phyloP scores from a whole-genome alignment of 75 land plant genomes.

The Ceratopteris richardii region DNA sequence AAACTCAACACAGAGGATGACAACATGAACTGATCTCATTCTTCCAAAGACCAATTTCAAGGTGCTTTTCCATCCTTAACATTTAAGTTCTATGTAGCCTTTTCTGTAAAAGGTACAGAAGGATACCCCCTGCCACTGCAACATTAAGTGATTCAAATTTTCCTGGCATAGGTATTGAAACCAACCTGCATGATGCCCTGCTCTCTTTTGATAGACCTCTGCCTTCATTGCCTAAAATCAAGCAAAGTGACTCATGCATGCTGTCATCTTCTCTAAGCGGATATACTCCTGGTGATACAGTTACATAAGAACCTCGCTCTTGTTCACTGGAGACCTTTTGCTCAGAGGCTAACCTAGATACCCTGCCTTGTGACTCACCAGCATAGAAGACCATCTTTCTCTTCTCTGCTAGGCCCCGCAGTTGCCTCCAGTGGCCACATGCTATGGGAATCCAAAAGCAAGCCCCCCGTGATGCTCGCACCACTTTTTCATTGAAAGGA shows the following conservation, averaged over 20 bases:
- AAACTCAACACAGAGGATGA: no score
- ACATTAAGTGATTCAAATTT: constrained; percentile 89
- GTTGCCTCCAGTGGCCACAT: constrained; percentile 58
- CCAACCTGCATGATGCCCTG: constrained; percentile 37
- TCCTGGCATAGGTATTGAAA: constrained; percentile 90
- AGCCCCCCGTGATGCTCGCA: constrained; percentile 84
- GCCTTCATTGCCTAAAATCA: constrained; percentile 90
- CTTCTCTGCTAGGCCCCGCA: constrained; percentile 29
- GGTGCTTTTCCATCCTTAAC: no score
- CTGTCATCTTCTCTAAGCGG: constrained; percentile 19
- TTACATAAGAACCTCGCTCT: no score
- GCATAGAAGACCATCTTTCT: constrained; percentile 62
- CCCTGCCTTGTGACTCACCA: constrained; percentile 27
- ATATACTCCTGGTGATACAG: not conserved
- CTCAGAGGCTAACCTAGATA: not conserved
- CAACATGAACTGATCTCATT: no score
- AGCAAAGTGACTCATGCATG: constrained; percentile 35
- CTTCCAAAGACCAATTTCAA: no score
- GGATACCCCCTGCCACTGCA: constrained; percentile 93
- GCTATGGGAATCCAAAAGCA: constrained; percentile 79
- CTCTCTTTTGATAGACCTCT: constrained; percentile 63
- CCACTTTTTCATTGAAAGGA: constrained; percentile 93
- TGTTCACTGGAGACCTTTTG: not conserved
- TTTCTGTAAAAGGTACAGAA: constrained; percentile 58
- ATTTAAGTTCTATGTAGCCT: not conserved